A percentile compares a stretch with the other conserved stretches of the same genome.
phyloP scores from a whole-genome alignment of 1,284 basidiomycete genomes.

The Moniliella sp. region DNA sequence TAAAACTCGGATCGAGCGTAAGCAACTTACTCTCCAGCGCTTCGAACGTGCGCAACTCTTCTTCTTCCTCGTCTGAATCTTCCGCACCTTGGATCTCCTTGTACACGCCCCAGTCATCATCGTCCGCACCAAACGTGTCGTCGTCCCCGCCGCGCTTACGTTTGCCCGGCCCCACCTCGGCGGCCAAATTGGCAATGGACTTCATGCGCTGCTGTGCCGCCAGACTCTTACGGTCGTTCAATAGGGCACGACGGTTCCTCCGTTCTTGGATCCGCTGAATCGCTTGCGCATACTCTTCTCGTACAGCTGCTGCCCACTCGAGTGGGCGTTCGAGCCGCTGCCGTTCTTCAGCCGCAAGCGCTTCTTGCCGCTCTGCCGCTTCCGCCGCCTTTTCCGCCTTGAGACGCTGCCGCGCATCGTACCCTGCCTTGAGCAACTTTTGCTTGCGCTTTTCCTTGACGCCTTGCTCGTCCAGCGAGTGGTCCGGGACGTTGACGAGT shows the following conservation, averaged over 20 bases:
- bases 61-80: conserved; percentile 85
- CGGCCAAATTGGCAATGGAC: conserved; percentile 73
- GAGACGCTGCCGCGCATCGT: conserved; percentile 65
- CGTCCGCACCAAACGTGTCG: conserved; percentile 81
- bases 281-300: conserved; percentile 39
- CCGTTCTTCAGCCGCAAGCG: conserved; percentile 41
- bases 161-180: conserved; percentile 48
- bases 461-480: conserved; percentile 74
- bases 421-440: conserved; percentile 75
- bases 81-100: conserved; percentile 75
- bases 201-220: conserved; percentile 94
- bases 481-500: conserved; percentile 70
- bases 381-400: conserved; percentile 64
- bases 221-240: conserved; percentile 76
- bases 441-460: conserved; percentile 88
- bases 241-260: conserved; percentile 55
- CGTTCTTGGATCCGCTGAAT: conserved; percentile 70
- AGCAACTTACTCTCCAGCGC: conserved; percentile 62
- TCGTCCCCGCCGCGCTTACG: conserved; percentile 48
- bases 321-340: conserved; percentile 38
- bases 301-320: conserved; percentile 15
- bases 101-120: conserved; percentile 92
- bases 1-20: conserved; percentile 61
- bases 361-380: too few species aligned
- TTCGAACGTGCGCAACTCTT: conserved; percentile 55